A percentile compares a stretch with the other conserved stretches of the same genome.
phyloP scores from a whole-genome alignment of 1,284 basidiomycete genomes.

The Microbotryum scabiosae region DNA sequence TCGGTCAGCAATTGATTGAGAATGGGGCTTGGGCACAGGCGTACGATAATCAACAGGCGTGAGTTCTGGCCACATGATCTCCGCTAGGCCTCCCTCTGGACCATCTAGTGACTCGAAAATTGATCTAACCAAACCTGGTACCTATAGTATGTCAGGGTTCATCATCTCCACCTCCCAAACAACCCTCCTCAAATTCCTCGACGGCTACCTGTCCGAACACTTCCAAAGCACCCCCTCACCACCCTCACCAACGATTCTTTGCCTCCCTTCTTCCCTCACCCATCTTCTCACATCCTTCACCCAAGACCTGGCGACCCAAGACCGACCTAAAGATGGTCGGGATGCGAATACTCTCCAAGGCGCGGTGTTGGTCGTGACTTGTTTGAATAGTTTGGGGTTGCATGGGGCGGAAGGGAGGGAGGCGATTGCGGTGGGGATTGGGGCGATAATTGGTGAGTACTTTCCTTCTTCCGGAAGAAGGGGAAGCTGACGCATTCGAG shows the following conservation, averaged over 20 bases:
- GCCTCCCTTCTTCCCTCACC: background rate
- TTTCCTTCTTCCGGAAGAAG: background rate
- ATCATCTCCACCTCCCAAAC: constrained; percentile 10
- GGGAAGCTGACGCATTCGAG: background rate
- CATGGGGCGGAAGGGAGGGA: background rate
- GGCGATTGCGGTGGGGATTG: background rate
- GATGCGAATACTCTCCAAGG: constrained; percentile 20
- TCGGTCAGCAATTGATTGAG: constrained; percentile 15
- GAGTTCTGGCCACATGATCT: background rate
- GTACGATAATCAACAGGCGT: no score
- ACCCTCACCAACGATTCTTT: background rate
- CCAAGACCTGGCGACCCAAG: background rate
- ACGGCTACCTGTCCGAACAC: constrained; percentile 23
- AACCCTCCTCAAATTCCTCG: constrained; percentile 28
- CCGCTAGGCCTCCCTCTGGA: no score
- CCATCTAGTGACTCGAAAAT: no score
- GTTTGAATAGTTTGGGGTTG: background rate
- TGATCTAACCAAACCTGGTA: no score
- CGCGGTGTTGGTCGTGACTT: constrained; percentile 14
- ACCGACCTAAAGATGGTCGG: constrained; percentile 1
- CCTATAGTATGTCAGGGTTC: constrained; percentile 17
- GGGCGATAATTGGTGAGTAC: constrained; percentile 9
- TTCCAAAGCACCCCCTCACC: background rate
- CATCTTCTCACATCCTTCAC: constrained; percentile 4
- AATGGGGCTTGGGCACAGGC: background rate